A percentile compares a stretch with the other conserved stretches of the same genome.
Conservation (phyloP, 2,329 filamentous ascomycete genomes). For the Colletotrichum eleusines region DNA sequence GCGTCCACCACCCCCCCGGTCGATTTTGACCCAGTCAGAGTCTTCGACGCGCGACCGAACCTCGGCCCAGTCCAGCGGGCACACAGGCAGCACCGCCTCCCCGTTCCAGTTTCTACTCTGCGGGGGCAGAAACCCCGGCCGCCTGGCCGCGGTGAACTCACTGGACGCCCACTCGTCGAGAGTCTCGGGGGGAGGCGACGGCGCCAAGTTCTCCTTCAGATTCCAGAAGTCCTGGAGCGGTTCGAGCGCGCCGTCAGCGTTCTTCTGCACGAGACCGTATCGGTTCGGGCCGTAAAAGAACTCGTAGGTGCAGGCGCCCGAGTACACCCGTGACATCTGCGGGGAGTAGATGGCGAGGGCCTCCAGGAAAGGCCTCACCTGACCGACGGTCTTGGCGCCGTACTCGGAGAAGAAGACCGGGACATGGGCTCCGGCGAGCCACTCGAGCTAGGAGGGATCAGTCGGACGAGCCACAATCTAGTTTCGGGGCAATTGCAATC, state of each 20-base stretch:
- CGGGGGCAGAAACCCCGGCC: neutral
- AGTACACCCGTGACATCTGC: constrained; percentile 71
- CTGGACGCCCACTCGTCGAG: neutral
- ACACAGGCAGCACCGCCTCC: neutral
- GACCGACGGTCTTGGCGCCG: neutral
- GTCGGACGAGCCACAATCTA: neutral
- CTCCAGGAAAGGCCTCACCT: constrained; percentile 66
- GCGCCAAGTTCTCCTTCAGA: neutral
- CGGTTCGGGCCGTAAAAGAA: constrained; percentile 71
- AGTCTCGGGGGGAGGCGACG: neutral
- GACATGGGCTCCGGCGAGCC: neutral
- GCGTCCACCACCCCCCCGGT: no score
- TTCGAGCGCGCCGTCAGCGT: neutral
- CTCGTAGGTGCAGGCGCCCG: constrained; percentile 78
- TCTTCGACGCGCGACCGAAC: neutral
- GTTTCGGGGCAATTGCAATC: neutral
- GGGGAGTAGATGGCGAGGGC: constrained; percentile 72
- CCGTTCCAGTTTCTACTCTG: neutral
- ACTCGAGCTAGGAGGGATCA: neutral
- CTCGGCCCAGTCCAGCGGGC: constrained; percentile 1
- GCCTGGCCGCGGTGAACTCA: neutral
- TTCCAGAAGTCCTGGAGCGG: neutral
- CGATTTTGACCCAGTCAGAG: neutral
- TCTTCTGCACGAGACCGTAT: constrained; percentile 51
- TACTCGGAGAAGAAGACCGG: neutral